These are phyloP conservation scores for Fusarium anguioides DNA, from an alignment of 2,329 filamentous ascomycete species.

Conservation along the genomic window DNA sequence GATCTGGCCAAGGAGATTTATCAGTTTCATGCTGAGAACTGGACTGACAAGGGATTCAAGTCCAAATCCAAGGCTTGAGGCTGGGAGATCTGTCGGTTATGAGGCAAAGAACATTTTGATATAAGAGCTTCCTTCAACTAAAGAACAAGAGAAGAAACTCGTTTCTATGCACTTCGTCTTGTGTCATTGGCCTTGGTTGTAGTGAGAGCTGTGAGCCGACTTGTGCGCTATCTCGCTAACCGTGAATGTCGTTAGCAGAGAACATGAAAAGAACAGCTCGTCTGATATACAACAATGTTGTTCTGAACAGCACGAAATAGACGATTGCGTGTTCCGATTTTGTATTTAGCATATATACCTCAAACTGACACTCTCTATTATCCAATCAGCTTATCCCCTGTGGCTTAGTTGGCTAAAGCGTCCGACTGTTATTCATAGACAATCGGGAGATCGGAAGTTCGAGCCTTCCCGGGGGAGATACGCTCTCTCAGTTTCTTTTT, in stretches of 20 bases:
- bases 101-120: background rate
- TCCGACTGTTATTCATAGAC: constrained; percentile 42
- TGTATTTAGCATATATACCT: background rate
- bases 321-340: background rate
- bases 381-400: constrained; percentile 37
- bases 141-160: no score
- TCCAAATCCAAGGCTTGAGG: constrained; percentile 18
- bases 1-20: constrained; percentile 47
- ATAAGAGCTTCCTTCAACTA: no score
- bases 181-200: no score
- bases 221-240: no score
- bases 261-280: background rate
- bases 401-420: constrained; percentile 44
- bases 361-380: accelerated
- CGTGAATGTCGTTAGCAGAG: no score
- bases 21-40: constrained; percentile 43
- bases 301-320: background rate
- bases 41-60: constrained; percentile 28
- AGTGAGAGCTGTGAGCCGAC: no score
- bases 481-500: background rate
- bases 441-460: constrained; percentile 48
- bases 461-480: constrained; percentile 46
- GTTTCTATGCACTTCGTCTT: no score
- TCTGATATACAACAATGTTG: background rate
- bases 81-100: background rate